phyloP scores from a whole-genome alignment of 1,284 basidiomycete genomes.

The Apiotrichum akiyoshidainum region DNA sequence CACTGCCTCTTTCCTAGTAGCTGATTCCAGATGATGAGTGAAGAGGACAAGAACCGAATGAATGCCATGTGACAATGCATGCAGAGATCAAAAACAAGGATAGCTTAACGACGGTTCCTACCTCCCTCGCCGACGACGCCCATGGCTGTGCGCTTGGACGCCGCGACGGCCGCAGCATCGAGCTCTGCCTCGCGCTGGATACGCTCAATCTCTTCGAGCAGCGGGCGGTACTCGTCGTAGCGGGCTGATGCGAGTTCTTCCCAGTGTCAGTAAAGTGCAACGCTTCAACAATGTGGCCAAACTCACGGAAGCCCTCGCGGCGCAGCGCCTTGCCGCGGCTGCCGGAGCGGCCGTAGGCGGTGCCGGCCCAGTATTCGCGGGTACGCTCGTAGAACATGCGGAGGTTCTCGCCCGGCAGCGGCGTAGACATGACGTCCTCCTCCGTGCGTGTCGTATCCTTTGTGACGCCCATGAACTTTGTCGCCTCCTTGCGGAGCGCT shows the following conservation, averaged over 20 bases:
- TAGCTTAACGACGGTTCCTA: conserved; percentile 15
- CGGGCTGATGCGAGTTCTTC: conserved; percentile 18
- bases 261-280: conserved; percentile 37
- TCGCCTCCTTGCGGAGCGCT: conserved; percentile 62
- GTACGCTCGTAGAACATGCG: conserved; percentile 80
- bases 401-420: conserved; percentile 81
- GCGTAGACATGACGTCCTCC: conserved; percentile 76
- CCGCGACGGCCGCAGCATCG: conserved; percentile 73
- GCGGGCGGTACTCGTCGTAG: conserved; percentile 67
- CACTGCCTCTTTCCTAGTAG: too few species aligned
- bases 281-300: too few species aligned
- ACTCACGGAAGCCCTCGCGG: conserved; percentile 72
- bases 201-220: conserved; percentile 74
- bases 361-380: conserved; percentile 74
- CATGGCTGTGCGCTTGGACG: conserved; percentile 23
- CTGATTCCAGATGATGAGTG: too few species aligned
- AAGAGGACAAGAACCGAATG: too few species aligned
- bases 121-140: conserved; percentile 38
- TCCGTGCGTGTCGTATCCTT: conserved; percentile 64
- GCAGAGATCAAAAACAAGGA: not conserved
- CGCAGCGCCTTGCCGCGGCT: conserved; percentile 76
- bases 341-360: conserved; percentile 60
- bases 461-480: conserved; percentile 68
- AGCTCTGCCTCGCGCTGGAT: conserved; percentile 81
- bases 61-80: too few species aligned